Evolutionary conservation across 495 filamentous ascomycete genomes (phyloP).

Genomic region (Xylaria intraflava): DNA sequence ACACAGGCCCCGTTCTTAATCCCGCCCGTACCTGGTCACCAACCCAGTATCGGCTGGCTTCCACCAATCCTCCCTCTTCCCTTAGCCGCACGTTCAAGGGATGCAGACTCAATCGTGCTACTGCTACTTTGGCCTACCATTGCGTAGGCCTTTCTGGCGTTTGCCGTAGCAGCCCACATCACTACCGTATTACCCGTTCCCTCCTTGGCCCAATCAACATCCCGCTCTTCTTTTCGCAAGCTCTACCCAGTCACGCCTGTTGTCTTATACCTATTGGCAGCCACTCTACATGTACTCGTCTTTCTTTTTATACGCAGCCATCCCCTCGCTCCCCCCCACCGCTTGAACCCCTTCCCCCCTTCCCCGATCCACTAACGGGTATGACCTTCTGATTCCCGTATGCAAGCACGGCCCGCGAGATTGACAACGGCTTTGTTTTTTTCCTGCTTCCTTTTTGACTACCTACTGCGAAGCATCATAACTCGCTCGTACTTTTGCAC

Average conservation of each 20-base stretch:
- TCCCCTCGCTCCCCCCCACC: constrained; percentile 24
- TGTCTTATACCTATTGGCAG: constrained; percentile 26
- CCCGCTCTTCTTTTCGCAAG: constrained; percentile 11
- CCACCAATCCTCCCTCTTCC: constrained; percentile 18
- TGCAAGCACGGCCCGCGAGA: constrained; percentile 26
- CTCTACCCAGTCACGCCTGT: constrained; percentile 28
- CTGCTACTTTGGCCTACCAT: constrained; percentile 28
- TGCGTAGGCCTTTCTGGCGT: constrained; percentile 16
- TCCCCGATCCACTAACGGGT: constrained; percentile 30
- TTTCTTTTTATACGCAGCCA: constrained; percentile 26
- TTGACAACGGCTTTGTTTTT: constrained; percentile 11
- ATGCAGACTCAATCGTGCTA: constrained; percentile 32
- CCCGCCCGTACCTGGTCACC: constrained; percentile 11
- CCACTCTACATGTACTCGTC: constrained; percentile 20
- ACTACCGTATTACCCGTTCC: constrained; percentile 27
- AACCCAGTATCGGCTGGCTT: constrained; percentile 11
- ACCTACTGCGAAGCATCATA: background rate
- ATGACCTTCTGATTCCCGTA: constrained; percentile 26
- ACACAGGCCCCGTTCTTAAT: constrained; percentile 12
- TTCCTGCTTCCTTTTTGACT: background rate
- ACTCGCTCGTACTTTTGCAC: constrained; percentile 12
- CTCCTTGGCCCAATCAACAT: constrained; percentile 23
- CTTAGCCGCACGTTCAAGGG: constrained; percentile 16
- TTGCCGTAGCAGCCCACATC: constrained; percentile 27
- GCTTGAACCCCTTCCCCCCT: constrained; percentile 24